Evolutionary conservation across 257 asterid species (phyloP).

Genomic region (Nicotiana tabacum): DNA sequence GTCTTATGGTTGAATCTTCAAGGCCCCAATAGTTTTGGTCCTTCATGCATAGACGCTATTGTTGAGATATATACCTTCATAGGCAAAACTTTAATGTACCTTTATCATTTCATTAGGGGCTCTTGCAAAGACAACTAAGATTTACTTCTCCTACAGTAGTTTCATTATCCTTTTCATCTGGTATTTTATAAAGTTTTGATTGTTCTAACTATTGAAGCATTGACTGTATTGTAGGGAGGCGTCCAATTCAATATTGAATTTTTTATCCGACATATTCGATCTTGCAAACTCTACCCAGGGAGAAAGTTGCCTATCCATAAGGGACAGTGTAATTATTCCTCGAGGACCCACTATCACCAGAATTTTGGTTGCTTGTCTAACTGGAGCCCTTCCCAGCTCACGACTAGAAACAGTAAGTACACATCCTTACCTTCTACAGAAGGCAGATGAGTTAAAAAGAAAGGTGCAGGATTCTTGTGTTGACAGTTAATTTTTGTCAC

Average conservation of each 20-base stretch:
- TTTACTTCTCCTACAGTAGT: not conserved
- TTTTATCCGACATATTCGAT: conserved; percentile 80
- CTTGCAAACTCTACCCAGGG: conserved; percentile 66
- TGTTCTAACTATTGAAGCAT: not conserved
- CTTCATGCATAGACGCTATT: not conserved
- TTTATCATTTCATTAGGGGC: too few relatives aligned
- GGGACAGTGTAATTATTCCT: conserved; percentile 77
- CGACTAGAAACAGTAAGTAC: conserved; percentile 75
- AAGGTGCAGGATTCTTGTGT: not conserved
- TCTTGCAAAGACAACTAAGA: not conserved
- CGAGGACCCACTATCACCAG: conserved; percentile 72
- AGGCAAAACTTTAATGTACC: not conserved
- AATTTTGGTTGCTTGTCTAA: conserved; percentile 73
- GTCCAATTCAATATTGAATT: conserved; percentile 79
- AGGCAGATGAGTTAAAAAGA: not conserved
- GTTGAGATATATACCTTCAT: not conserved
- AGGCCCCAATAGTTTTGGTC: not conserved
- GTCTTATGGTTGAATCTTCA: not conserved
- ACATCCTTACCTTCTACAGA: not conserved
- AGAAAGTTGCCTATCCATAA: conserved; percentile 49
- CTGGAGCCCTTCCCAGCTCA: conserved; percentile 95
- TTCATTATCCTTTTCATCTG: not conserved
- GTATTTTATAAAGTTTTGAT: not conserved
- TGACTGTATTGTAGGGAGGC: conserved; percentile 78
- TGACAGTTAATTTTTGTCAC: not conserved